A percentile compares a stretch with the other conserved stretches of the same genome.
phyloP scores from a whole-genome alignment of 2,329 filamentous ascomycete genomes.

The Cytospora paraplurivora region DNA sequence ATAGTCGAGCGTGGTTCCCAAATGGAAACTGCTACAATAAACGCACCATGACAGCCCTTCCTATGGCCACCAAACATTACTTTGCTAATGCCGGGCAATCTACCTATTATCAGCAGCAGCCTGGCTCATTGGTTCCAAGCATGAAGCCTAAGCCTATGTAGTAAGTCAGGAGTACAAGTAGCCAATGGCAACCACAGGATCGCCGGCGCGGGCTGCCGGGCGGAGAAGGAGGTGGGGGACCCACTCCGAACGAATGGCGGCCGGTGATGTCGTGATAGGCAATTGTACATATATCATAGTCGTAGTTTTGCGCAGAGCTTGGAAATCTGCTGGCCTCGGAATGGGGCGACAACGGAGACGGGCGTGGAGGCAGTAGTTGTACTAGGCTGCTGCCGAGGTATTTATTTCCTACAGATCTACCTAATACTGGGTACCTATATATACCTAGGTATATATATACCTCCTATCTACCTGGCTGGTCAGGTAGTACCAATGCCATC shows the following conservation, averaged over 20 bases:
- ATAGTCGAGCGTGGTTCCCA: neutral
- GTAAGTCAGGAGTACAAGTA: neutral
- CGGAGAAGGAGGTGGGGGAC: neutral
- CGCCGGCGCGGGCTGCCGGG: neutral
- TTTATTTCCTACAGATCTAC: neutral
- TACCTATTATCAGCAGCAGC: neutral
- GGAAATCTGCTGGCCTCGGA: neutral
- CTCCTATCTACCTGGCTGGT: too few relatives aligned
- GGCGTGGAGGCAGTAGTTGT: neutral
- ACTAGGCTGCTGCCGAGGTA: neutral
- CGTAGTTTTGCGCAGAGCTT: neutral
- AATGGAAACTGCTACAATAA: neutral
- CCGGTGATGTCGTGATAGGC: conserved; percentile 3
- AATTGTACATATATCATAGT: neutral
- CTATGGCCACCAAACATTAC: neutral
- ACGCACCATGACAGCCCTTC: neutral
- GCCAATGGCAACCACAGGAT: neutral
- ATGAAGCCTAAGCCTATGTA: too few relatives aligned
- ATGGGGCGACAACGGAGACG: neutral
- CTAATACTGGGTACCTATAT: too few relatives aligned
- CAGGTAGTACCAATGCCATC: too few relatives aligned
- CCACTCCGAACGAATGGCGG: neutral
- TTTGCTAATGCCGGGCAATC: neutral
- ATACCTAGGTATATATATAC: too few relatives aligned
- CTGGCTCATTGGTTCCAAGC: neutral